phyloP scores from a whole-genome alignment of 2,329 filamentous ascomycete species.

The Exophiala xenobiotica region DNA sequence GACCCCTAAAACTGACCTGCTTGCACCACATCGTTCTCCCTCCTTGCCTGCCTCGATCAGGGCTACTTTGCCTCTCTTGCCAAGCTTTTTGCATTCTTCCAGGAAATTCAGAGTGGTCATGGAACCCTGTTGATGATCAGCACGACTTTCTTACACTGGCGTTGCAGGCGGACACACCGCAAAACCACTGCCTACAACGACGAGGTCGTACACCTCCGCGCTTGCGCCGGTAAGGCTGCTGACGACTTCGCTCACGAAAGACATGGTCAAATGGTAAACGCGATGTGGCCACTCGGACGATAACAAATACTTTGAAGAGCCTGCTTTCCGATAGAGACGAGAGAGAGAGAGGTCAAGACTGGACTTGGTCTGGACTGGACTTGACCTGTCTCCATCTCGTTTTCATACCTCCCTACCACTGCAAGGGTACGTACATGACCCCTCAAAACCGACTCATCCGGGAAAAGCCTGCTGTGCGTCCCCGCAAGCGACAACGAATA shows the following conservation, averaged over 20 bases:
- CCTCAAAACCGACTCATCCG: too few species aligned
- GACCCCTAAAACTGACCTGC: constrained; percentile 29
- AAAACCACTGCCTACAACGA: constrained; percentile 44
- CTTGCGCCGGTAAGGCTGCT: constrained; percentile 21
- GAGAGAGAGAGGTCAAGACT: too few species aligned
- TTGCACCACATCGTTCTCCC: constrained; percentile 43
- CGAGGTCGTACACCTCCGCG: constrained; percentile 37
- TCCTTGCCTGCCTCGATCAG: constrained; percentile 42
- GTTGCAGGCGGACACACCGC: constrained; percentile 26
- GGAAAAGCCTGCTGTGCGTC: too few species aligned
- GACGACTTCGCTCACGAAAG: constrained; percentile 16
- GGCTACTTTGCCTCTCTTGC: constrained; percentile 40
- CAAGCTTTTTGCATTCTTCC: constrained; percentile 38
- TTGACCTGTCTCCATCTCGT: too few species aligned
- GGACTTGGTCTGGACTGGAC: too few species aligned
- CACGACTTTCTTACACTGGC: background rate
- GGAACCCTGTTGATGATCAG: constrained; percentile 29
- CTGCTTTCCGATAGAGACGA: too few species aligned
- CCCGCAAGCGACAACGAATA: too few species aligned
- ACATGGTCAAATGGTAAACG: constrained; percentile 3
- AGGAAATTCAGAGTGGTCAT: constrained; percentile 44
- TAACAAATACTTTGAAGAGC: too few species aligned
- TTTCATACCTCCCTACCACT: too few species aligned
- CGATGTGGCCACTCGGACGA: too few species aligned
- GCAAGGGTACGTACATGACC: too few species aligned